Evolutionary conservation across 2,329 filamentous ascomycete genomes (phyloP).

Genomic region (Fusarium nanum): DNA sequence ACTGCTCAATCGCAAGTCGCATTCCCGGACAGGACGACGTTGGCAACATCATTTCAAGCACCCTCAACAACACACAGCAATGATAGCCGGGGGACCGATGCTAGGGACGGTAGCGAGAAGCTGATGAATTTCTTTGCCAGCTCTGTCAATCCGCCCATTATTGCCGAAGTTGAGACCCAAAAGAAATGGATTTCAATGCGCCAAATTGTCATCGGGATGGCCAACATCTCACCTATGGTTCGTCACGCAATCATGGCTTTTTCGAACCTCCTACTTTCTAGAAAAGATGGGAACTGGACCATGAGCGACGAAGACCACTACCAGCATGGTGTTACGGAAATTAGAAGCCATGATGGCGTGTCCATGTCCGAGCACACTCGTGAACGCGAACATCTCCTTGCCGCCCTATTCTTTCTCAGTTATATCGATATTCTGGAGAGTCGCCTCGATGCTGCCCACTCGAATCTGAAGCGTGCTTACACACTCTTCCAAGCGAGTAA

Average conservation of each 20-base stretch:
- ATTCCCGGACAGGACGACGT: slow-evolving; percentile 42
- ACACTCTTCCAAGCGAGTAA: slow-evolving; percentile 57
- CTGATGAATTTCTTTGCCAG: slow-evolving; percentile 62
- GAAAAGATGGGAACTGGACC: slow-evolving; percentile 48
- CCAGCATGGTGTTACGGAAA: slow-evolving; percentile 51
- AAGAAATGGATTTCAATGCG: slow-evolving; percentile 64
- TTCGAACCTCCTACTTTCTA: slow-evolving; percentile 58
- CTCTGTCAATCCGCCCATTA: slow-evolving; percentile 63
- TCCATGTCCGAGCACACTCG: slow-evolving; percentile 47
- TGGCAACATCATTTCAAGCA: slow-evolving; percentile 35
- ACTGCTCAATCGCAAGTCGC: slow-evolving; percentile 40
- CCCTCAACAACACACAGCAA: slow-evolving; percentile 40
- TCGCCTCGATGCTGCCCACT: slow-evolving; percentile 59
- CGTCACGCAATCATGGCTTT: slow-evolving; percentile 63
- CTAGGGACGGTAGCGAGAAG: slow-evolving; percentile 36
- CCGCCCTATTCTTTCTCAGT: slow-evolving; percentile 64
- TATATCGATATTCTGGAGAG: slow-evolving; percentile 63
- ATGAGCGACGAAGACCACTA: slow-evolving; percentile 54
- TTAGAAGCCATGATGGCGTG: slow-evolving; percentile 42
- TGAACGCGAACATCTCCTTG: slow-evolving; percentile 58
- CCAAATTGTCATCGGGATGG: slow-evolving; percentile 61
- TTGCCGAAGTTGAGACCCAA: slow-evolving; percentile 64
- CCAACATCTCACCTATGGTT: slow-evolving; percentile 60
- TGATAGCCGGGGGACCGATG: slow-evolving; percentile 24
- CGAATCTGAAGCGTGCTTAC: slow-evolving; percentile 63